Conservation (phyloP, 2,329 filamentous ascomycete genomes). For the Orbilia ellipsospora region DNA sequence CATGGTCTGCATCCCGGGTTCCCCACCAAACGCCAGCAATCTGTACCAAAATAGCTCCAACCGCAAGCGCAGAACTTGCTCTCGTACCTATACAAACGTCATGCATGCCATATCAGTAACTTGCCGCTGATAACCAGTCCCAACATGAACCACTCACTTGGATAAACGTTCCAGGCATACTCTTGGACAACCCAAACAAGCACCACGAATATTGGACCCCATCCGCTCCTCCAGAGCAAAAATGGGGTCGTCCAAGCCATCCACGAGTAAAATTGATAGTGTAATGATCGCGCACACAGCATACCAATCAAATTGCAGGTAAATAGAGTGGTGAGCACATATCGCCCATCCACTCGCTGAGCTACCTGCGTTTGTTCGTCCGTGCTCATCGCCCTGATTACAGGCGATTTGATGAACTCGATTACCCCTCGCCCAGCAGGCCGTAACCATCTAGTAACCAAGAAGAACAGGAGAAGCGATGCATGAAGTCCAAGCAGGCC, state of each 20-base stretch:
- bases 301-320: slow-evolving; percentile 81
- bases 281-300: slow-evolving; percentile 85
- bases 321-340: slow-evolving; percentile 80
- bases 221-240: slow-evolving; percentile 81
- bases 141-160: slow-evolving; percentile 67
- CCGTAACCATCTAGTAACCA: slow-evolving; percentile 76
- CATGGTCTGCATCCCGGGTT: slow-evolving; percentile 66
- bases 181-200: slow-evolving; percentile 81
- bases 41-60: slow-evolving; percentile 75
- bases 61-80: slow-evolving; percentile 73
- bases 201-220: slow-evolving; percentile 75
- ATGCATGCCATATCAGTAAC: not conserved
- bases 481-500: slow-evolving; percentile 74
- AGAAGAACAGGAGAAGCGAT: slow-evolving; percentile 74
- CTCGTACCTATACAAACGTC: slow-evolving; percentile 63
- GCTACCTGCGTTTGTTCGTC: slow-evolving; percentile 63
- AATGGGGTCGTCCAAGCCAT: slow-evolving; percentile 89
- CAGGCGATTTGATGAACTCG: slow-evolving; percentile 67
- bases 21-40: slow-evolving; percentile 73
- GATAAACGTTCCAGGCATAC: slow-evolving; percentile 93
- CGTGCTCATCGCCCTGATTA: slow-evolving; percentile 56
- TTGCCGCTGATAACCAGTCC: not conserved
- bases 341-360: slow-evolving; percentile 72
- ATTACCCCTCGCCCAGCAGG: slow-evolving; percentile 71
- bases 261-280: slow-evolving; percentile 96